phyloP scores from a whole-genome alignment of 1,284 basidiomycete species.

The Leccinum fuscescens region DNA sequence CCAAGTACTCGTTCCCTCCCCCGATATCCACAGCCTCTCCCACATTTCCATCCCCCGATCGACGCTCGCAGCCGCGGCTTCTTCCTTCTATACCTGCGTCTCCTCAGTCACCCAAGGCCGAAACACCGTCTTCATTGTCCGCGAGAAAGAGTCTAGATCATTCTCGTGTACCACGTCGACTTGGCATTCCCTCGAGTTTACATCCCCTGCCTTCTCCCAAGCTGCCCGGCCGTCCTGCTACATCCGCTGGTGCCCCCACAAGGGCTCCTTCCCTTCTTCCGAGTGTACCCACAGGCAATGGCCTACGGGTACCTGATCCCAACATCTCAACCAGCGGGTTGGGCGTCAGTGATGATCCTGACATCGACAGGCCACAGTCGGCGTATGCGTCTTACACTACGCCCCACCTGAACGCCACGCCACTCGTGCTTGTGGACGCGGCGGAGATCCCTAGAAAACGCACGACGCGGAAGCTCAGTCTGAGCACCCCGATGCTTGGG shows the following conservation, averaged over 20 bases:
- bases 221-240: conserved; percentile 24
- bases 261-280: conserved; percentile 1
- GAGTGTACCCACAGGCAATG: not conserved
- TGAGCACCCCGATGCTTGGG: conserved; percentile 59
- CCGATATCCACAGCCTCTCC: conserved; percentile 25
- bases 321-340: not conserved
- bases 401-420: conserved; percentile 23
- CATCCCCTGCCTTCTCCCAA: conserved; percentile 5
- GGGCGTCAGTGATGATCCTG: not conserved
- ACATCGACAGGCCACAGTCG: conserved; percentile 28
- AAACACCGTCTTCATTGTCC: conserved; percentile 8
- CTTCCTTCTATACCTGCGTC: conserved; percentile 32
- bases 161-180: conserved; percentile 12
- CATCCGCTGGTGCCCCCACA: conserved; percentile 17
- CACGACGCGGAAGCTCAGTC: conserved; percentile 65
- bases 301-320: conserved; percentile 1
- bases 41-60: conserved; percentile 15
- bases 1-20: conserved; percentile 29
- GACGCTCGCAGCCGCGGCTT: conserved; percentile 14
- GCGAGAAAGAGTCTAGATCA: conserved; percentile 17
- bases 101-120: conserved; percentile 20
- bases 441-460: conserved; percentile 37
- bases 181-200: not conserved
- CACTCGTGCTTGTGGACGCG: conserved; percentile 19
- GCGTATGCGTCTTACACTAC: conserved; percentile 23